phyloP scores from a whole-genome alignment of 2,329 filamentous ascomycete species.

The Aureobasidium melanogenum region DNA sequence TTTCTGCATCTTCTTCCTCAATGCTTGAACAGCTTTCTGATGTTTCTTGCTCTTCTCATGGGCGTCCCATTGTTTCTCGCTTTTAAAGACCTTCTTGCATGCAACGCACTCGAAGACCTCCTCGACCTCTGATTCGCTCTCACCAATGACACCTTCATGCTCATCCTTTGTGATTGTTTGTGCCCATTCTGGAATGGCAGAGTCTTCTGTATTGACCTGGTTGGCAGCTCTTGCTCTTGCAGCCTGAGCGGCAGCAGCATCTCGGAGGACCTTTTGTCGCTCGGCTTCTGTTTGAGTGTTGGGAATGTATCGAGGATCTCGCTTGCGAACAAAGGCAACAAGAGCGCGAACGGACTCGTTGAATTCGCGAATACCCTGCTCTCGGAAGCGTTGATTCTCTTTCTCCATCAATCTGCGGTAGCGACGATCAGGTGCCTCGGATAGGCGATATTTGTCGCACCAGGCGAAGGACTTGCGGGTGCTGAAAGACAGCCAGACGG shows the following conservation, averaged over 20 bases:
- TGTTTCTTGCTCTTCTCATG: slow-evolving; percentile 98
- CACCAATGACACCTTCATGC: slow-evolving; percentile 41
- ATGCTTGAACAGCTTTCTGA: slow-evolving; percentile 69
- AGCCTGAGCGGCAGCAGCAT: slow-evolving; percentile 75
- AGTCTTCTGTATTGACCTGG: slow-evolving; percentile 58
- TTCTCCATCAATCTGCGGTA: slow-evolving; percentile 85
- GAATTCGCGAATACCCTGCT: slow-evolving; percentile 77
- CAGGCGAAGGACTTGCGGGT: slow-evolving; percentile 83
- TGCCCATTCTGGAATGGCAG: slow-evolving; percentile 65
- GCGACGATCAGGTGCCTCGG: slow-evolving; percentile 79
- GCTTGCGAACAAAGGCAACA: slow-evolving; percentile 80
- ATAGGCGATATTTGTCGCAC: slow-evolving; percentile 75
- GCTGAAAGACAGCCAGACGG: slow-evolving; percentile 68
- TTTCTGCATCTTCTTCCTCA: slow-evolving; percentile 73
- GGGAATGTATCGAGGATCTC: slow-evolving; percentile 75
- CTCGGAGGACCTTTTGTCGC: slow-evolving; percentile 66
- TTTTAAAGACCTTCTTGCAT: slow-evolving; percentile 66
- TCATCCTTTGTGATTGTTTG: slow-evolving; percentile 48
- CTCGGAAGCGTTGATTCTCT: slow-evolving; percentile 77
- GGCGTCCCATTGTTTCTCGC: slow-evolving; percentile 80
- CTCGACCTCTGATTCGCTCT: slow-evolving; percentile 37
- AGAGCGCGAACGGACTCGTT: slow-evolving; percentile 85
- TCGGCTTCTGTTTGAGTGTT: slow-evolving; percentile 73
- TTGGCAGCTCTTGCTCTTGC: slow-evolving; percentile 74
- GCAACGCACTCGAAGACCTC: slow-evolving; percentile 54